Base-by-base conservation (phyloP, 352 stramenopile genomes). In the Globisporangium rhizosaccharum region DNA sequence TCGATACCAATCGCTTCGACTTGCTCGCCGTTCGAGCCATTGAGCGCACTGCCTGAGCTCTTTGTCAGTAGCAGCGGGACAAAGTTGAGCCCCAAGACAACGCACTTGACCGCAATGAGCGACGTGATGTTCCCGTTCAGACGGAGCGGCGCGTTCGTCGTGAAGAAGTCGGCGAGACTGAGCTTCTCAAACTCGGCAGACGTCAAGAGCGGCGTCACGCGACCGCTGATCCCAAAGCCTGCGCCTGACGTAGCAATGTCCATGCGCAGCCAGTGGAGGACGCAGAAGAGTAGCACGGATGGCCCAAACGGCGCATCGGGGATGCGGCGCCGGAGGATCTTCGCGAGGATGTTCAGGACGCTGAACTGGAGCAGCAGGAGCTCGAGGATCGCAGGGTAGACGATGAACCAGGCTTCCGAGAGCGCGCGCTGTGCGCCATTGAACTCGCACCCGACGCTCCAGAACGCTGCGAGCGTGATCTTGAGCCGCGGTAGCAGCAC, bases 321-420 rank as follows among this genome's bases (percentile, higher is more conserved):
- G 37, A 70, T 62, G 4, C 66, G 56, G 3, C 61, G 58, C 3
- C 57, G 56, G 6, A 56, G 25, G 0, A 65, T n/a, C 45, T 67
- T 66, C n/a, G 56, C 58, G 14, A 56, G n/a, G 0, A 58, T 14
- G 30, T 70, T 75, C 2, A 77, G 28, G 4, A 71, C 2, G 33
- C 66, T 70, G 45, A 54, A 74, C 55, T 56, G 56, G 8, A 75
- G 42, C 17, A 75, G 25, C 12, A 75, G 11, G 6, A 68, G 46
- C 25, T 73, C 65, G 14, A 44, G 63, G 49, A 71, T 67, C 18
- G 55, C 58, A 2, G 70, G 67, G 25, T 78, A 78, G 14, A 78
- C 61, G 25, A 64, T 50, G 49, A 73, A 73, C 65, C 67, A 75
- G 8, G 65, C 55, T 6, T 70, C 55, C 1, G 23, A 25, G 2